Conservation (phyloP, 306 rosid genomes). For the Inga leiocalycina region DNA sequence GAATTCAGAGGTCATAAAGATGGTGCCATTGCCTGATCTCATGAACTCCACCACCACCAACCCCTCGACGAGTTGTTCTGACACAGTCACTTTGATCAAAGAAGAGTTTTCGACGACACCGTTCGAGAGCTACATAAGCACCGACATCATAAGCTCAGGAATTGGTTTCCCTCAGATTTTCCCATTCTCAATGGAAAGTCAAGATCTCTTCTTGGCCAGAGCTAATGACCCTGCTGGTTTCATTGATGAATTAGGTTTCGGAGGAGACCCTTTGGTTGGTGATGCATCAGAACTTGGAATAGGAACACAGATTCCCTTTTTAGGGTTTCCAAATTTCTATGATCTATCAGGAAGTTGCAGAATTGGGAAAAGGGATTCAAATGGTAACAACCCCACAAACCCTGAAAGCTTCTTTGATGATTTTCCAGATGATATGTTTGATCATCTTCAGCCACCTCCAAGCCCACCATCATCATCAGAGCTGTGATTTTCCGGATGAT, state of each 20-base stretch:
- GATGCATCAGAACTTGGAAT: conserved; percentile 46
- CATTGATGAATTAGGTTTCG: conserved; percentile 44
- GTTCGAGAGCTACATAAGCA: conserved; percentile 39
- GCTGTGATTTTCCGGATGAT: conserved; percentile 31
- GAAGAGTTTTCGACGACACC: conserved; percentile 36
- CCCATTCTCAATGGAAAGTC: conserved; percentile 54
- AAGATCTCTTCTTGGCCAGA: conserved; percentile 43
- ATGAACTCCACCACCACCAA: conserved; percentile 45
- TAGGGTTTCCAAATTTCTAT: conserved; percentile 40
- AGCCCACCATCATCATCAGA: conserved; percentile 42
- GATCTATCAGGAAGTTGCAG: conserved; percentile 50
- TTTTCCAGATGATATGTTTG: conserved; percentile 74
- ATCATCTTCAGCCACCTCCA: conserved; percentile 51
- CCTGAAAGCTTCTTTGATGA: conserved; percentile 66
- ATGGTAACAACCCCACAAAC: conserved; percentile 27
- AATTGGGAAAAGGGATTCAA: conserved; percentile 36
- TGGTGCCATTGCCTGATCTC: conserved; percentile 63
- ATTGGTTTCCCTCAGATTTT: conserved; percentile 42
- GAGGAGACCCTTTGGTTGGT: conserved; percentile 31
- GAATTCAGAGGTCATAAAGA: conserved; percentile 47
- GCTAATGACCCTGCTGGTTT: conserved; percentile 47
- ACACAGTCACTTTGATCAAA: conserved; percentile 30
- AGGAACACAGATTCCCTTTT: conserved; percentile 34
- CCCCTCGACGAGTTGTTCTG: conserved; percentile 23
- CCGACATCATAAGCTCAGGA: conserved; percentile 30